Evolutionary conservation across 305 asterid species (phyloP), one percentile per base, ranked within the genome.

Genomic region (Plantago coronopus): DNA sequence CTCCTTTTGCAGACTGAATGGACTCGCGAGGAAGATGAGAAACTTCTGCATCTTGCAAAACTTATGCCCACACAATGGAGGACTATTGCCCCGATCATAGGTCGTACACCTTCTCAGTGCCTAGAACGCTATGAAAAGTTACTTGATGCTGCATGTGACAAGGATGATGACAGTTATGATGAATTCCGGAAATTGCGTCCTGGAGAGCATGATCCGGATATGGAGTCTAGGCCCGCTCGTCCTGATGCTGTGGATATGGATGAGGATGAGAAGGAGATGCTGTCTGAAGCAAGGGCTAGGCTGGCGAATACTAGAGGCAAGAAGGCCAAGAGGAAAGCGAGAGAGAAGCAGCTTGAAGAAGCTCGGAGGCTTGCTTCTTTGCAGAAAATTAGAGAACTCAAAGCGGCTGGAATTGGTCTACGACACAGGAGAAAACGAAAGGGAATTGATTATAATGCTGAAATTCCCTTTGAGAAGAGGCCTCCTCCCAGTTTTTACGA

Each of bases 171-270:
- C 60, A 73, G 93, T 17, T 86, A 83, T 48, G 99, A 94, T 61
- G 97, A 94, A 66, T 96, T 95, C 0, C 78, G 97, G 5, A 94
- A 94, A 69, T 66, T 94, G 77, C 95, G 95, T n/a, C 99, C 99
- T 5, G 97, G 99, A 60, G 99, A 94, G 81, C 87, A 85, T 50
- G 99, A 94, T 72, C 99, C 99, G 27, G 86, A 94, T 69, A 97
- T 96, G 2, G 99, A 94, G 76, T 84, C 96, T 20, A 94, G 87
- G 71, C 96, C 99, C 45, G 96, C 99, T 37, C 96, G 99, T 45
- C 99, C 99, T 12, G 96, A 94, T 75, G 96, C 99, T n/a, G 99
- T 89, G 63, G 99, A 89, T 63, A 94, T 89, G 99, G 99, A 94
- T 57, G 99, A 94, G 71, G 99, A 89, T 56, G 99, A 94, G 83